A percentile compares a stretch with the other conserved stretches of the same genome.
phyloP scores from a whole-genome alignment of 306 rosid genomes.

The Quercus alba region DNA sequence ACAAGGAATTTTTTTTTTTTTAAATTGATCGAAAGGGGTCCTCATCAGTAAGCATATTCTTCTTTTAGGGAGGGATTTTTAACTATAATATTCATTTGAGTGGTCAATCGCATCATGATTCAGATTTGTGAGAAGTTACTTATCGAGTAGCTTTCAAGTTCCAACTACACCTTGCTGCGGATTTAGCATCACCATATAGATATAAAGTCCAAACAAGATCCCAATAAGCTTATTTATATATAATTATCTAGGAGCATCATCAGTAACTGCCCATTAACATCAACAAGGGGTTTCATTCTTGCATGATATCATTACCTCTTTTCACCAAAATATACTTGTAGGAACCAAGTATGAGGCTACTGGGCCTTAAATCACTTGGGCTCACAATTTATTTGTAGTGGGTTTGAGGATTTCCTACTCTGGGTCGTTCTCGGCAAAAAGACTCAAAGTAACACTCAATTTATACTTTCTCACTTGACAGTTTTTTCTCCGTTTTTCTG shows the following conservation, averaged over 20 bases:
- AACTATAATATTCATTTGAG: background rate
- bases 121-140: background rate
- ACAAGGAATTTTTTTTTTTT: no score
- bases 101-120: background rate
- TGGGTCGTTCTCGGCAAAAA: no score
- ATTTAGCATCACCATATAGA: background rate
- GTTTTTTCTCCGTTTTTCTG: no score
- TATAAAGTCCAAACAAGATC: conserved; percentile 29
- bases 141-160: conserved; percentile 9
- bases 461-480: no score
- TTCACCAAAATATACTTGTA: conserved; percentile 20
- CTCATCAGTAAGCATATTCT: no score
- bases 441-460: no score
- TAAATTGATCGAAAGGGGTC: no score
- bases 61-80: background rate
- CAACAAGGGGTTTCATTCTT: background rate
- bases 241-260: conserved; percentile 40
- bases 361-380: no score
- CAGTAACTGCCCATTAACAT: conserved; percentile 37
- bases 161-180: background rate
- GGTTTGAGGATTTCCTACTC: no score
- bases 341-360: no score
- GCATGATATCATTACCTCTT: conserved; percentile 27
- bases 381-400: no score
- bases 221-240: conserved; percentile 27